Evolutionary conservation across 1,284 basidiomycete species (phyloP).

Genomic region (Ceratobasidium sp.): DNA sequence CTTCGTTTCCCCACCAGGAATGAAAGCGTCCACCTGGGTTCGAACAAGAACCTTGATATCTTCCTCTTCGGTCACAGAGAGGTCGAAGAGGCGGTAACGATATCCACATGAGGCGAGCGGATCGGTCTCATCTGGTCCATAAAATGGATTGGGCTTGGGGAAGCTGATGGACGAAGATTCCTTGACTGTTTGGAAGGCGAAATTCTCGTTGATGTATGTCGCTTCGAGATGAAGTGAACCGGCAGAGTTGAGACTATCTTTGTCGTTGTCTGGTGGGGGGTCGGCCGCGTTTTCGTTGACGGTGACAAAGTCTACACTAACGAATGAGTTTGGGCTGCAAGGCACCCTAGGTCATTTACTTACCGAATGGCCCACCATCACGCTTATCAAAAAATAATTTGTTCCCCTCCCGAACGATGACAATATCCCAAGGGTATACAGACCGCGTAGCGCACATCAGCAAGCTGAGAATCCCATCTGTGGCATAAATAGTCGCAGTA

Average conservation of each 20-base stretch:
- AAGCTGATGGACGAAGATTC: slow-evolving; percentile 78
- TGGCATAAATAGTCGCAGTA: slow-evolving; percentile 89
- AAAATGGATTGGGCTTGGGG: slow-evolving; percentile 93
- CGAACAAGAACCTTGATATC: slow-evolving; percentile 92
- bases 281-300: slow-evolving; percentile 99
- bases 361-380: slow-evolving; percentile 91
- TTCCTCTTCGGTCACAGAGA: slow-evolving; percentile 90
- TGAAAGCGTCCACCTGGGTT: slow-evolving; percentile 95
- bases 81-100: slow-evolving; percentile 95
- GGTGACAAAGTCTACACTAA: slow-evolving; percentile 81
- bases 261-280: slow-evolving; percentile 84
- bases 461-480: slow-evolving; percentile 94
- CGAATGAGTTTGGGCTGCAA: not conserved
- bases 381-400: slow-evolving; percentile 98
- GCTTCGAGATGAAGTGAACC: slow-evolving; percentile 96
- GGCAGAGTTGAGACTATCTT: slow-evolving; percentile 92
- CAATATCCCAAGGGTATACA: slow-evolving; percentile 99
- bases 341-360: slow-evolving; percentile 32
- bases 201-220: slow-evolving; percentile 99
- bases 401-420: slow-evolving; percentile 92
- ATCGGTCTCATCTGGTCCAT: slow-evolving; percentile 92
- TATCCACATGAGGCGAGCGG: slow-evolving; percentile 96
- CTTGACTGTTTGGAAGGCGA: slow-evolving; percentile 93
- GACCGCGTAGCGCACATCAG: slow-evolving; percentile 97
- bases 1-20: slow-evolving; percentile 71